These are phyloP conservation scores for Fusarium goolgardi DNA, from an alignment of 2,329 filamentous ascomycete genomes.

Conservation along the genomic window DNA sequence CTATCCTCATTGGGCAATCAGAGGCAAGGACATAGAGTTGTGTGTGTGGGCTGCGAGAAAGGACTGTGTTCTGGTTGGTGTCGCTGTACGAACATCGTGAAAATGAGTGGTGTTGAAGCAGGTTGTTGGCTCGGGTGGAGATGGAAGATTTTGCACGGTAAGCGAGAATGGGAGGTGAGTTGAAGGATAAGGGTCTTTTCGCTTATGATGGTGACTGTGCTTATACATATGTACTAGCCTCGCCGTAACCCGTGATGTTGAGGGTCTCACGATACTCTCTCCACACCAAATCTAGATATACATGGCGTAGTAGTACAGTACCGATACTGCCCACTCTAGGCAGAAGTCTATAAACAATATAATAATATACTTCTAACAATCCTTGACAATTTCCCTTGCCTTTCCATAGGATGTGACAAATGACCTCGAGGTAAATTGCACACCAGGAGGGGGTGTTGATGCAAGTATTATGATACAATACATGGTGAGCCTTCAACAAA, in stretches of 20 bases:
- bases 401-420: background rate
- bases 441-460: background rate
- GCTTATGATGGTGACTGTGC: background rate
- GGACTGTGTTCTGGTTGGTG: slow-evolving; percentile 10
- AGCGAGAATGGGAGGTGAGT: slow-evolving; percentile 20
- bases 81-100: slow-evolving; percentile 11
- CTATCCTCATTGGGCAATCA: slow-evolving; percentile 42
- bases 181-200: slow-evolving; percentile 2
- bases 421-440: background rate
- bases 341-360: background rate
- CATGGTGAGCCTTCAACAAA: slow-evolving; percentile 7
- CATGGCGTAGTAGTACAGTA: background rate
- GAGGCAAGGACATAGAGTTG: slow-evolving; percentile 36
- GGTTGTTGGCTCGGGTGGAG: slow-evolving; percentile 12
- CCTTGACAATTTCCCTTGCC: background rate
- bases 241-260: slow-evolving; percentile 9
- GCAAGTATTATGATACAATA: background rate
- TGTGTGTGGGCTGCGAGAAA: slow-evolving; percentile 28
- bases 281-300: background rate
- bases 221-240: background rate
- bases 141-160: slow-evolving; percentile 10
- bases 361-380: slow-evolving; percentile 5
- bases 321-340: background rate
- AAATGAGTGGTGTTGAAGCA: slow-evolving; percentile 16
- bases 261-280: slow-evolving; percentile 2